Evolutionary conservation across 129 eudicot genomes (phyloP).

Genomic region (Artemisia tridentata): DNA sequence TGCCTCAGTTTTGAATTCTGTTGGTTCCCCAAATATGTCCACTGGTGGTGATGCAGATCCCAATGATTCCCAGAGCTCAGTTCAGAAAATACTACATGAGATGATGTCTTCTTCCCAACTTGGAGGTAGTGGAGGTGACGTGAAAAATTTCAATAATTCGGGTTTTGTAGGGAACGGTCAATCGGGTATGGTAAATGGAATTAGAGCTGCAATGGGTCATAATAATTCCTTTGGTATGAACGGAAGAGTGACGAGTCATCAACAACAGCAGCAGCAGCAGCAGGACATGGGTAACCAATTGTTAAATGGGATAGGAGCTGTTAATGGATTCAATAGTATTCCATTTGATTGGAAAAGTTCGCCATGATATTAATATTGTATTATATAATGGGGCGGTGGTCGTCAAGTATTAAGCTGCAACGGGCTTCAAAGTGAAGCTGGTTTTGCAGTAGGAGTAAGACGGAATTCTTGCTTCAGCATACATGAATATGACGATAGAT

Average conservation of each 20-base stretch:
- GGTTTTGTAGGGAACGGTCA: conserved; percentile 9
- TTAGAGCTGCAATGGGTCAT: conserved; percentile 9
- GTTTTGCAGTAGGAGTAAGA: conserved; percentile 8
- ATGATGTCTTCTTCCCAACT: conserved; percentile 21
- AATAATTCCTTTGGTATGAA: conserved; percentile 22
- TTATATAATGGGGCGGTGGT: not conserved
- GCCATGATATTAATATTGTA: conserved; percentile 11
- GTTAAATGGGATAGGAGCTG: conserved; percentile 15
- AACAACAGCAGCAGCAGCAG: conserved; percentile 17
- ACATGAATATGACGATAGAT: conserved; percentile 10
- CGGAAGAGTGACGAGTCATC: conserved; percentile 8
- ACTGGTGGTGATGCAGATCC: conserved; percentile 18
- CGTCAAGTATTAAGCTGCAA: conserved; percentile 6
- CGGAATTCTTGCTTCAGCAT: conserved; percentile 4
- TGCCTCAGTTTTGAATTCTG: conserved; percentile 5
- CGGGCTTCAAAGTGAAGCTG: conserved; percentile 7
- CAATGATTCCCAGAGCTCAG: conserved; percentile 22
- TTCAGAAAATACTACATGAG: conserved; percentile 24
- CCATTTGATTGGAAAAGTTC: conserved; percentile 19
- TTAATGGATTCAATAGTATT: conserved; percentile 7
- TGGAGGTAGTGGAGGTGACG: conserved; percentile 8
- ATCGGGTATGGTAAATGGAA: conserved; percentile 6
- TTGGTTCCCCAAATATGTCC: conserved; percentile 14
- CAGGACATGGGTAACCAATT: conserved; percentile 14
- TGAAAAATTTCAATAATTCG: conserved; percentile 10